These are phyloP conservation scores for Pseudodiploospora longispora DNA, from an alignment of 2,329 filamentous ascomycete genomes.

Conservation along the genomic window DNA sequence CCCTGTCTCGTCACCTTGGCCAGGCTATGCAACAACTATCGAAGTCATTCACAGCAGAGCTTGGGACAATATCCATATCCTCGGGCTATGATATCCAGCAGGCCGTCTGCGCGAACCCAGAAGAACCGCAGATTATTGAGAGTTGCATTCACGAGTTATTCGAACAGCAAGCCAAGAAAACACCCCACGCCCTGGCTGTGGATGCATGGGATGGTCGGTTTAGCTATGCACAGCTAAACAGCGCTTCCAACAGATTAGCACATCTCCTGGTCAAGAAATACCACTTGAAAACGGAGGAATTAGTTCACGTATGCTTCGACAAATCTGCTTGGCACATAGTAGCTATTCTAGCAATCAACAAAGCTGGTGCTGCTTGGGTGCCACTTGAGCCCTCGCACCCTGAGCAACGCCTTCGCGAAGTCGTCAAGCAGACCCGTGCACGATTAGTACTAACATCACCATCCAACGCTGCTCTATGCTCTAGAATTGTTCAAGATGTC, in stretches of 20 bases:
- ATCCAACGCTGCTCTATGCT: background rate
- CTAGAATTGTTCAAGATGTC: slow-evolving; percentile 1
- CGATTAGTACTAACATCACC: slow-evolving; percentile 2
- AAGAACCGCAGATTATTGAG: slow-evolving; percentile 1
- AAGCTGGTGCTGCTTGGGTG: slow-evolving; percentile 11
- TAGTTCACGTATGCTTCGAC: slow-evolving; percentile 8
- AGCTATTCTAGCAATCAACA: slow-evolving; percentile 11
- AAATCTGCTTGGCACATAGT: slow-evolving; percentile 12
- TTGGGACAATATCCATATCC: slow-evolving; percentile 2
- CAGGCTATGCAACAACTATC: slow-evolving; percentile 3
- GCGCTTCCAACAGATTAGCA: slow-evolving; percentile 7
- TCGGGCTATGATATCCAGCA: slow-evolving; percentile 3
- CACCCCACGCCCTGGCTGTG: slow-evolving; percentile 3
- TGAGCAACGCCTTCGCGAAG: slow-evolving; percentile 3
- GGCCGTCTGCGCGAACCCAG: slow-evolving; percentile 1
- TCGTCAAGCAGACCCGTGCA: slow-evolving; percentile 4
- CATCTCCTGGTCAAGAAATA: slow-evolving; percentile 2
- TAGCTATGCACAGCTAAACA: slow-evolving; percentile 29
- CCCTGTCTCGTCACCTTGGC: slow-evolving; percentile 5
- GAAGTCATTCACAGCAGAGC: background rate
- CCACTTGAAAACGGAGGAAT: slow-evolving; percentile 10
- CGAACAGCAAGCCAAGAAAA: slow-evolving; percentile 2
- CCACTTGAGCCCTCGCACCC: slow-evolving; percentile 10
- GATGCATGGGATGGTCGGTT: slow-evolving; percentile 16
- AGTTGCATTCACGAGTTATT: slow-evolving; percentile 7